Evolutionary conservation across 2,329 filamentous ascomycete species (phyloP).

Genomic region (Tolypocladium ovalisporum): DNA sequence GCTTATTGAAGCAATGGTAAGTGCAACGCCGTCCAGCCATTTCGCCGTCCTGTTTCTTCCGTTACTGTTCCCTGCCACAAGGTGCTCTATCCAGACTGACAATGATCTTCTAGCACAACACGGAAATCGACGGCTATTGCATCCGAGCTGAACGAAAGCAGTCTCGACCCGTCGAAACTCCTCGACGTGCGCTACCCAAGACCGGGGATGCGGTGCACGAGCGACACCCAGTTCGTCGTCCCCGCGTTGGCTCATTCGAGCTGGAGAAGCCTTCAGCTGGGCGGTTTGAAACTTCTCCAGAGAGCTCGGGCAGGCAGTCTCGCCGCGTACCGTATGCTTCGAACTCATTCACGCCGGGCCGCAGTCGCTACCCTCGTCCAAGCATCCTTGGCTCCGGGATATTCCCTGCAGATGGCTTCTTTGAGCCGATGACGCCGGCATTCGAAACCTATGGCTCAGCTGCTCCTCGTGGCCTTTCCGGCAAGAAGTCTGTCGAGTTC

Average conservation of each 20-base stretch:
- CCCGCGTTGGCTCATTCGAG: conserved; percentile 2
- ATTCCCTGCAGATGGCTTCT: conserved; percentile 1
- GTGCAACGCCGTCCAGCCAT: conserved; percentile 5
- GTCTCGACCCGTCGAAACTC: conserved; percentile 10
- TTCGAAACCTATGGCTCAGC: not conserved
- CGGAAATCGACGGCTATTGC: conserved; percentile 16
- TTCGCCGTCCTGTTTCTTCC: not conserved
- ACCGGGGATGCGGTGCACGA: not conserved
- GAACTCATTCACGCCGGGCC: conserved; percentile 3
- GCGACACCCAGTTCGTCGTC: not conserved
- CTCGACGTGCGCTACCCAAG: conserved; percentile 4
- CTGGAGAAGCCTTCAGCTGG: not conserved
- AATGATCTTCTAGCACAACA: conserved; percentile 17
- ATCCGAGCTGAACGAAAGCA: conserved; percentile 28
- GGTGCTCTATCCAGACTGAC: conserved; percentile 4
- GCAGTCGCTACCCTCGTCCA: conserved; percentile 2
- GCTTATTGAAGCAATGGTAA: conserved; percentile 25
- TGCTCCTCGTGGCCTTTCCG: not conserved
- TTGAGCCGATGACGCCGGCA: not conserved
- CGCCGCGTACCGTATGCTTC: conserved; percentile 1
- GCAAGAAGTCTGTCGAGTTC: conserved; percentile 6
- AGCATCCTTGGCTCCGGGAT: conserved; percentile 4
- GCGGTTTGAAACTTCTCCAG: not conserved
- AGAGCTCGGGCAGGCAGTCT: not conserved
- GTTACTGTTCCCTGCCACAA: too few relatives aligned